phyloP scores from a whole-genome alignment of 768 basidiomycete genomes.

The Mycena filopes region DNA sequence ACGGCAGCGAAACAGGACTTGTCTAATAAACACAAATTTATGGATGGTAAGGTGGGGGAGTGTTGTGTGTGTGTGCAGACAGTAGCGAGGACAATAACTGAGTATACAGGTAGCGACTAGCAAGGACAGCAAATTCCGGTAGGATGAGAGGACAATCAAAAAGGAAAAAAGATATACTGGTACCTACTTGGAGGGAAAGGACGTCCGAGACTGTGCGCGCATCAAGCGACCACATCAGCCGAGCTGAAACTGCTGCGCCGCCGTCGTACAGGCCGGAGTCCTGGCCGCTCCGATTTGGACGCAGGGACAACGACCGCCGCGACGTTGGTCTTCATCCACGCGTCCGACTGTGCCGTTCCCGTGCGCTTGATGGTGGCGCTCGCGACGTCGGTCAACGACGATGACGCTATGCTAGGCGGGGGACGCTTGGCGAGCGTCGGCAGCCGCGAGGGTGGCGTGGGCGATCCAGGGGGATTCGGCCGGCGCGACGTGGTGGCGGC shows the following conservation, averaged over 20 bases:
- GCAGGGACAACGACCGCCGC: conserved; percentile 77
- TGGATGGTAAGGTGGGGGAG: conserved; percentile 33
- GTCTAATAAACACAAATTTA: conserved; percentile 25
- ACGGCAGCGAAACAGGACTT: conserved; percentile 16
- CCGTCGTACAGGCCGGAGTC: conserved; percentile 76
- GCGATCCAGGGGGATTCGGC: conserved; percentile 63
- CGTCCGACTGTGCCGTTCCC: conserved; percentile 54
- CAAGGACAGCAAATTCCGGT: conserved; percentile 30
- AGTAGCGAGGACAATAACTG: conserved; percentile 19
- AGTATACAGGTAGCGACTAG: conserved; percentile 31
- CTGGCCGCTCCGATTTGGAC: conserved; percentile 79
- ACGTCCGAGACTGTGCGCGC: neutral
- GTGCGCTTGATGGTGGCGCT: conserved; percentile 52
- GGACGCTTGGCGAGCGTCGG: conserved; percentile 77
- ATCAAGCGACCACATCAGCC: conserved; percentile 84
- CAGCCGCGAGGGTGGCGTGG: conserved; percentile 74
- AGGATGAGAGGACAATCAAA: conserved; percentile 21
- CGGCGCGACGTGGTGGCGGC: conserved; percentile 47
- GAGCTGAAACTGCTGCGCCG: conserved; percentile 89
- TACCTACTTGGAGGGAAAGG: conserved; percentile 18
- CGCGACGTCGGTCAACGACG: conserved; percentile 63
- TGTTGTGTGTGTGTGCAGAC: conserved; percentile 27
- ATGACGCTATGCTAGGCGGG: conserved; percentile 48
- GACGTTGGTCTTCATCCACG: conserved; percentile 83
- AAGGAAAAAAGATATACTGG: conserved; percentile 11